phyloP scores from a whole-genome alignment of 2,329 filamentous ascomycete genomes.

The Cytospora schulzeri region DNA sequence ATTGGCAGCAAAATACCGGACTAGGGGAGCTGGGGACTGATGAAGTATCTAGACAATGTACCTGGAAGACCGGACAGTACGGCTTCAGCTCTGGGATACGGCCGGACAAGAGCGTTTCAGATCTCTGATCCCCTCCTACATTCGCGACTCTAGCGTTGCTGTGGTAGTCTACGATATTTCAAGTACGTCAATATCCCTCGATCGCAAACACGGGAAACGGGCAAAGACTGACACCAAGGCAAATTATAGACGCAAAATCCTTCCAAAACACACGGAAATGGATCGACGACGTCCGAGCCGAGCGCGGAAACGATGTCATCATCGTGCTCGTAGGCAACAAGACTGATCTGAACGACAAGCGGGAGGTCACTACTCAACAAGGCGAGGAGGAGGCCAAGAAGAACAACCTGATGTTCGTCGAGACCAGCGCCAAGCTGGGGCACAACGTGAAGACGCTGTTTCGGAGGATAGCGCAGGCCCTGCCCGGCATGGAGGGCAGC shows the following conservation, averaged over 20 bases:
- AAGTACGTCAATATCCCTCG: constrained; percentile 52
- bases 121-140: constrained; percentile 96
- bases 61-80: constrained; percentile 95
- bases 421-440: constrained; percentile 96
- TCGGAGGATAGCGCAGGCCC: constrained; percentile 94
- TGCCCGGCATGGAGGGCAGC: constrained; percentile 96
- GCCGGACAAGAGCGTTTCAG: constrained; percentile 97
- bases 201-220: constrained; percentile 19
- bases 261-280: constrained; percentile 99
- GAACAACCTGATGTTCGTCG: constrained; percentile 98
- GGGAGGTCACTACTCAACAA: constrained; percentile 93
- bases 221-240: constrained; percentile 10
- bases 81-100: constrained; percentile 97
- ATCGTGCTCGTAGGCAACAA: constrained; percentile 99
- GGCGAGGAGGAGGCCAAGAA: constrained; percentile 98
- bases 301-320: constrained; percentile 97
- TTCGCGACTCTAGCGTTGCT: constrained; percentile 95
- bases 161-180: constrained; percentile 99
- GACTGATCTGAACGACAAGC: constrained; percentile 97
- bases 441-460: constrained; percentile 98
- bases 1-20: constrained; percentile 33
- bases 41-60: constrained; percentile 82
- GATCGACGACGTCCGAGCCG: constrained; percentile 97
- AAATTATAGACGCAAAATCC: constrained; percentile 74
- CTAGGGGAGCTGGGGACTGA: constrained; percentile 2